Base-by-base conservation (phyloP, 2,329 filamentous ascomycete genomes). In the Cladosporium phlei region DNA sequence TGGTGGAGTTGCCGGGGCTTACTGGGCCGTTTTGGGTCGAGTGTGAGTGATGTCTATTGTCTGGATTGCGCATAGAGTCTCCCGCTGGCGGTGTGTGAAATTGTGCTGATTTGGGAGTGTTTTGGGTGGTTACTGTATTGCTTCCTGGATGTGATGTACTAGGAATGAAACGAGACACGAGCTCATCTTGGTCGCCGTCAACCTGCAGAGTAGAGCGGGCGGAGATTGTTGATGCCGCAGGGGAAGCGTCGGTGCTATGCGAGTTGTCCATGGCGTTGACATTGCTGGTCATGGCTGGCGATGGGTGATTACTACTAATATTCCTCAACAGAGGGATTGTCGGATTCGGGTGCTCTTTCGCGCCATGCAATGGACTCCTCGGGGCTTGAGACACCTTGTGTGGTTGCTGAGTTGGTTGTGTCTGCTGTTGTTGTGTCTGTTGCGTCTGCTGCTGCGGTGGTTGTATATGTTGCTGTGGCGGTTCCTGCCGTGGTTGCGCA, bases 161-260 rank as follows among this genome's bases (percentile, higher is more conserved):
- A 9, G 59, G 56, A 7, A 64, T 52, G 47, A 64, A 64, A 14
- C 59, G 55, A 8, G 62, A 64, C 6, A 64, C 55, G 3, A 64
- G 52, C 46, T 64, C 61, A 22, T 59, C 56, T 28, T 55, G 50
- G 12, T 52, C 50, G 10, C 48, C 44, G 27, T 51, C 46, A 21
- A 46, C 53, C 12, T 44, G 52, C 17, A 55, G 39, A 17, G 55
- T 58, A 11, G 56, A 59, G 17, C 46, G 50, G 12, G 58, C 54
- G 10, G 57, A 61, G 10, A 51, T 49, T 21, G 61, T 47, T 8
- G 60, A 63, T 8, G 55, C 46, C 4, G 55, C 57, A 4, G 60
- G 60, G 8, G 61, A 63, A 9, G 49, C 55, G n/a, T 51, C 51
- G 22, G 24, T 52, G 39, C 57, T 63, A 47, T 60, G 61, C 4